Percentiles rank a stretch among this genome's conserved stretches.
Evolutionary conservation across 192 early-diverging fungal genomes (phyloP).

Genomic region (Backusella liffmaniae): DNA sequence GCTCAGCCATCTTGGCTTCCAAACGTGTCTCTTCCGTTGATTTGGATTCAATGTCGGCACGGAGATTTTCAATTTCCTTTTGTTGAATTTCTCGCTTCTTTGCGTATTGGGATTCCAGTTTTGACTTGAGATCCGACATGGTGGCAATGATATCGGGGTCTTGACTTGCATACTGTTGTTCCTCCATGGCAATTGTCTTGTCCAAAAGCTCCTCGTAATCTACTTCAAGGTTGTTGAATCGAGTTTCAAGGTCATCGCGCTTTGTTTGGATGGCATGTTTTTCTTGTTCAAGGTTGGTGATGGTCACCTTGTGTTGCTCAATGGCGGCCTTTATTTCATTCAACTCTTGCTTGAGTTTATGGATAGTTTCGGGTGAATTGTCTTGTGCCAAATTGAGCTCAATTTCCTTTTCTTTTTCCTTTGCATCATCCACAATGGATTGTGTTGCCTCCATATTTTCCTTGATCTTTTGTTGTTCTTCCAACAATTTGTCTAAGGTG

Average conservation of each 20-base stretch:
- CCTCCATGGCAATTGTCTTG: constrained; percentile 64
- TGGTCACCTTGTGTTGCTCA: constrained; percentile 62
- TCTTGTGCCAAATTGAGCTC: constrained; percentile 52
- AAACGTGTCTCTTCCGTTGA: constrained; percentile 65
- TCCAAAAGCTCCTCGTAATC: constrained; percentile 85
- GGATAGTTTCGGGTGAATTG: constrained; percentile 57
- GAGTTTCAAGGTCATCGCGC: constrained; percentile 68
- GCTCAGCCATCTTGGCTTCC: constrained; percentile 56
- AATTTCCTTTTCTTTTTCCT: constrained; percentile 64
- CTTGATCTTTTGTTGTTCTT: constrained; percentile 72
- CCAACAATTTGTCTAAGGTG: constrained; percentile 48
- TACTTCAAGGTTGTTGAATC: constrained; percentile 62
- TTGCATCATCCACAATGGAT: constrained; percentile 56
- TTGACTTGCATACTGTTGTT: constrained; percentile 54
- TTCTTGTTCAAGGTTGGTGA: constrained; percentile 62
- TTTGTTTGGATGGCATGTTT: constrained; percentile 54
- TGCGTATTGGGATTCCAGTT: constrained; percentile 84
- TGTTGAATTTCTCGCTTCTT: constrained; percentile 75
- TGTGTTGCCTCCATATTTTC: constrained; percentile 79
- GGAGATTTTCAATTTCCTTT: constrained; percentile 74
- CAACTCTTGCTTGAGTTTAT: constrained; percentile 63
- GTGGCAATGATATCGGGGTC: constrained; percentile 66
- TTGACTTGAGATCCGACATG: constrained; percentile 80
- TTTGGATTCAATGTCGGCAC: constrained; percentile 66
- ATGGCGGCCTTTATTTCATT: constrained; percentile 61